Evolutionary conservation across 2,329 filamentous ascomycete genomes (phyloP).

Genomic region (Paecilomyces formosus): DNA sequence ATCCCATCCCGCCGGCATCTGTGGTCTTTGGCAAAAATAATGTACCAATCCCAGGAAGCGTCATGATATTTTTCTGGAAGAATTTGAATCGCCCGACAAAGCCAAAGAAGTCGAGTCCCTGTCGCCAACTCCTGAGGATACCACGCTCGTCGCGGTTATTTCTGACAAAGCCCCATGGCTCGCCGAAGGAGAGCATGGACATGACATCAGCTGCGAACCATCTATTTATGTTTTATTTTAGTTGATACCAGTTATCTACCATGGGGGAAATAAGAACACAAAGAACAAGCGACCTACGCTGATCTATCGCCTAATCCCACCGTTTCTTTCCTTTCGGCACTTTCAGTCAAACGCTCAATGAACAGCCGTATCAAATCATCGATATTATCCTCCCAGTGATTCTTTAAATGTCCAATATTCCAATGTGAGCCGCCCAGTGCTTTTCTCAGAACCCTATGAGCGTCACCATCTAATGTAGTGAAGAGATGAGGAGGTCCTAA

Average conservation of each 20-base stretch:
- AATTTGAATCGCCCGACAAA: constrained; percentile 26
- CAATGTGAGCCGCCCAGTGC: constrained; percentile 26
- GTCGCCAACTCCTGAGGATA: constrained; percentile 30
- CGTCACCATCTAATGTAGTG: constrained; percentile 22
- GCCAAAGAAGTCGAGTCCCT: constrained; percentile 30
- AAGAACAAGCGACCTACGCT: constrained; percentile 11
- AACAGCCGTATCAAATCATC: constrained; percentile 29
- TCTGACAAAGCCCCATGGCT: constrained; percentile 32
- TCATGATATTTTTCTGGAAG: constrained; percentile 26
- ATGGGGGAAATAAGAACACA: too few species aligned
- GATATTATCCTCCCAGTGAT: constrained; percentile 29
- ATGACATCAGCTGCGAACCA: constrained; percentile 37
- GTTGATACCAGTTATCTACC: too few species aligned
- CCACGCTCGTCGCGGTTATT: constrained; percentile 31
- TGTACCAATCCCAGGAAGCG: constrained; percentile 9
- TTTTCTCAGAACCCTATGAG: constrained; percentile 27
- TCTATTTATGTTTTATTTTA: constrained; percentile 2
- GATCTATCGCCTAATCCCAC: constrained; percentile 31
- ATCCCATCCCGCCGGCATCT: constrained; percentile 28
- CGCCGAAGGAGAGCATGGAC: constrained; percentile 30
- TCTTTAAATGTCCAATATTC: constrained; percentile 32
- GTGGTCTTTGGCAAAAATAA: constrained; percentile 21
- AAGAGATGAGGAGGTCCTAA: constrained; percentile 28
- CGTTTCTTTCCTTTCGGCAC: constrained; percentile 11
- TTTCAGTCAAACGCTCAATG: constrained; percentile 22